A percentile compares a stretch with the other conserved stretches of the same genome.
Evolutionary conservation across 768 basidiomycete species (phyloP).

Genomic region (Rhodotorula taiwanensis): DNA sequence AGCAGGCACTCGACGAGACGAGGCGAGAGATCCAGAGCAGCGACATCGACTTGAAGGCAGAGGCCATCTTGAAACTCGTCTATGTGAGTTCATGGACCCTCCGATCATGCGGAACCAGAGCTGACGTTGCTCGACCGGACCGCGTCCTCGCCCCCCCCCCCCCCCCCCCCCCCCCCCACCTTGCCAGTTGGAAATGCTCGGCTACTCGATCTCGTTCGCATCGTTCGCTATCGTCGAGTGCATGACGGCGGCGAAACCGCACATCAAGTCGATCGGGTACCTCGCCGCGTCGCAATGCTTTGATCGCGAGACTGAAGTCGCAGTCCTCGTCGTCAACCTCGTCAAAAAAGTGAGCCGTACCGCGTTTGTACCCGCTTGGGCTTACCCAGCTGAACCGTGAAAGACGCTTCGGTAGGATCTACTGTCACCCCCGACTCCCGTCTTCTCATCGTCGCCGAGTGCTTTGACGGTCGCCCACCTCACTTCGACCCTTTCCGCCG

Average conservation of each 20-base stretch:
- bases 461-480: constrained; percentile 36
- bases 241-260: constrained; percentile 86
- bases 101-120: too few species aligned
- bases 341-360: constrained; percentile 80
- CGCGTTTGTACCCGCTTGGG: too few species aligned
- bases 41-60: constrained; percentile 96
- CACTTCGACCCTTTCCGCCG: constrained; percentile 43
- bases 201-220: constrained; percentile 80
- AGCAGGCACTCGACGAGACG: constrained; percentile 89
- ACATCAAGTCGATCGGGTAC: constrained; percentile 92
- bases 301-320: constrained; percentile 85
- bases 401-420: constrained; percentile 70
- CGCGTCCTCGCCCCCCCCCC: too few species aligned
- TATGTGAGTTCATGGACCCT: constrained; percentile 86
- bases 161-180: neutral
- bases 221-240: constrained; percentile 96
- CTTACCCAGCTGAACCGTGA: too few species aligned
- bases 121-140: too few species aligned
- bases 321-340: constrained; percentile 93
- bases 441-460: constrained; percentile 26
- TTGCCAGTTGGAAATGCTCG: constrained; percentile 91
- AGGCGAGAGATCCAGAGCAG: constrained; percentile 80
- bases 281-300: constrained; percentile 89
- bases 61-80: constrained; percentile 86
- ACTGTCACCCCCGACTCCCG: constrained; percentile 38